Percentiles rank a stretch among this genome's conserved stretches.
These are phyloP conservation scores for Tetrapyrgos nigripes DNA, from an alignment of 1,284 basidiomycete species.

Conservation along the genomic window DNA sequence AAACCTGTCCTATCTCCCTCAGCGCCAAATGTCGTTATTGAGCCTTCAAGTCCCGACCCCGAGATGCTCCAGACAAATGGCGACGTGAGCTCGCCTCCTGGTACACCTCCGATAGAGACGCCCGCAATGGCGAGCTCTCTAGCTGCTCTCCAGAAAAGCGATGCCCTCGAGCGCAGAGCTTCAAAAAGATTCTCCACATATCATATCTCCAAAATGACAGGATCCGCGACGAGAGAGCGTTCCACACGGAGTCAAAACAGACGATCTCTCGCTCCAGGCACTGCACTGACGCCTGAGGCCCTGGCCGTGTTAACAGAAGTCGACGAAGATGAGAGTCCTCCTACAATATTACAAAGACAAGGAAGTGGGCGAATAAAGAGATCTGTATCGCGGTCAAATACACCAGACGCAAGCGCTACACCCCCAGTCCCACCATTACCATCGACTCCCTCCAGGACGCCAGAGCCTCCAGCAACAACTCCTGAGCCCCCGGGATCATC, in stretches of 20 bases:
- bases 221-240: slow-evolving; percentile 55
- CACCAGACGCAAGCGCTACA: slow-evolving; percentile 39
- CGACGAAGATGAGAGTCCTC: slow-evolving; percentile 57
- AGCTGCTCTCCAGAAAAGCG: slow-evolving; percentile 87
- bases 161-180: slow-evolving; percentile 89
- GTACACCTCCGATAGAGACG: slow-evolving; percentile 51
- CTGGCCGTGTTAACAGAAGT: slow-evolving; percentile 74
- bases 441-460: slow-evolving; percentile 39
- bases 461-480: slow-evolving; percentile 36
- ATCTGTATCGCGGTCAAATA: slow-evolving; percentile 41
- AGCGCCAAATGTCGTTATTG: slow-evolving; percentile 55
- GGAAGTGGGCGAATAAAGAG: slow-evolving; percentile 23
- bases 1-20: slow-evolving; percentile 55
- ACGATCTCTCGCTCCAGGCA: slow-evolving; percentile 67
- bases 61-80: slow-evolving; percentile 27
- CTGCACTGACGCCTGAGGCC: slow-evolving; percentile 68
- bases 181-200: slow-evolving; percentile 98
- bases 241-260: slow-evolving; percentile 56
- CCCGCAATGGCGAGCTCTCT: slow-evolving; percentile 85
- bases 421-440: slow-evolving; percentile 58
- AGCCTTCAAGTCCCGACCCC: slow-evolving; percentile 49
- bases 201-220: slow-evolving; percentile 94
- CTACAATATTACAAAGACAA: slow-evolving; percentile 8
- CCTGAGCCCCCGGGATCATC: slow-evolving; percentile 26
- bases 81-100: slow-evolving; percentile 42